phyloP scores from a whole-genome alignment of 2,329 filamentous ascomycete species.

The Pseudocercospora eumusae region DNA sequence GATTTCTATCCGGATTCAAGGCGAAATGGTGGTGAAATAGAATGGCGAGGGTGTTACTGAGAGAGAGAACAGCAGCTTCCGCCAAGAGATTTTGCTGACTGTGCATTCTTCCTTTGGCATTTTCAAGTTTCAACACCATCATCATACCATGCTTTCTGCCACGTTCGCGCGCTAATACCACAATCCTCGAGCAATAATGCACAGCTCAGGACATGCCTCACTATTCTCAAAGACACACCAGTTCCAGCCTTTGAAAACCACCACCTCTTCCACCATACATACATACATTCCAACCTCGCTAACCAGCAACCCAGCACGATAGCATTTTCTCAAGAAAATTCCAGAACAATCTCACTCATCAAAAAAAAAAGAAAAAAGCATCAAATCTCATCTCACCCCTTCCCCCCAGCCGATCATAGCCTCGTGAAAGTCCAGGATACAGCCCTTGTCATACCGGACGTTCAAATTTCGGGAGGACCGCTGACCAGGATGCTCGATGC shows the following conservation, averaged over 20 bases:
- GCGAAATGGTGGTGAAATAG: too few species aligned
- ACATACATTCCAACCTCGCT: neutral
- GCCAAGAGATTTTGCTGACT: neutral
- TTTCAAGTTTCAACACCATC: too few species aligned
- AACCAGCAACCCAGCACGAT: neutral
- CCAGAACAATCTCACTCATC: neutral
- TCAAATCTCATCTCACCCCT: neutral
- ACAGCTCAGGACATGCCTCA: too few species aligned
- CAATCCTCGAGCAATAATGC: too few species aligned
- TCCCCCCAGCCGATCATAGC: neutral
- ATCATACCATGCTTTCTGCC: too few species aligned
- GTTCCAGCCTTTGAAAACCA: too few species aligned
- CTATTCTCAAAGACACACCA: too few species aligned
- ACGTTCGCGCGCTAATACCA: too few species aligned
- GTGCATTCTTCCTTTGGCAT: too few species aligned
- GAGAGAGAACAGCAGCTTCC: neutral
- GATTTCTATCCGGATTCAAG: too few species aligned
- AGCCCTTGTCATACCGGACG: neutral
- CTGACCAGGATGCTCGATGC: constrained; percentile 5
- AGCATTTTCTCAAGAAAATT: neutral
- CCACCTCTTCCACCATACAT: too few species aligned
- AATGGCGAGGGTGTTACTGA: too few species aligned
- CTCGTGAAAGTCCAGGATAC: neutral
- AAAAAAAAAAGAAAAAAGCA: neutral
- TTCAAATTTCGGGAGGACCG: constrained; percentile 12